These are phyloP conservation scores for Strobilomyces dryophilus DNA, from an alignment of 768 basidiomycete genomes.

Conservation along the genomic window DNA sequence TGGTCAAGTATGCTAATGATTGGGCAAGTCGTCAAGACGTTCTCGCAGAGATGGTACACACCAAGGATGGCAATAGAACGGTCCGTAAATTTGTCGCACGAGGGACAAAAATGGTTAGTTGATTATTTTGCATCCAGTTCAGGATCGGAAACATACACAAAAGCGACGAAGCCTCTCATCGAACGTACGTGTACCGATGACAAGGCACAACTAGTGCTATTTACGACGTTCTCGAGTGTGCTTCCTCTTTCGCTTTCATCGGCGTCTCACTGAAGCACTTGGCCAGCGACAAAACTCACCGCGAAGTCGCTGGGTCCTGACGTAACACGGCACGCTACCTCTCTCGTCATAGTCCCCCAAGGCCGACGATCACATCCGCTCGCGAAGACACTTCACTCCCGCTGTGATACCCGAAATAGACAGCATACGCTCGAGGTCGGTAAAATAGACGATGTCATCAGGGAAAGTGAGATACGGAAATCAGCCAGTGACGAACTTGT, in stretches of 20 bases:
- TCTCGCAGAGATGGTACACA: constrained; percentile 91
- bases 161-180: constrained; percentile 84
- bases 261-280: neutral
- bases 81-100: constrained; percentile 82
- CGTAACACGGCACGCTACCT: constrained; percentile 54
- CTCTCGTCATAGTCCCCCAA: constrained; percentile 57
- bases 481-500: constrained; percentile 74
- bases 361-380: constrained; percentile 77
- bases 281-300: constrained; percentile 81
- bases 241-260: constrained; percentile 2
- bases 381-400: constrained; percentile 84
- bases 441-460: constrained; percentile 67
- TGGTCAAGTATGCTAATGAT: neutral
- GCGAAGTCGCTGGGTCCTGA: constrained; percentile 74
- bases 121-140: neutral
- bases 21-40: constrained; percentile 69
- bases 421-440: constrained; percentile 58
- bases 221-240: constrained; percentile 88
- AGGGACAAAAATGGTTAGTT: constrained; percentile 72
- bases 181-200: constrained; percentile 86
- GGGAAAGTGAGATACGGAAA: constrained; percentile 67
- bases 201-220: constrained; percentile 85
- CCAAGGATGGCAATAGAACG: constrained; percentile 82
- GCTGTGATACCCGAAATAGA: constrained; percentile 72
- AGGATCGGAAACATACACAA: constrained; percentile 90